A percentile compares a stretch with the other conserved stretches of the same genome.
These are phyloP conservation scores for Marchantia paleacea DNA, from an alignment of 225 moss, liverwort and hornwort genomes.

Conservation along the genomic window DNA sequence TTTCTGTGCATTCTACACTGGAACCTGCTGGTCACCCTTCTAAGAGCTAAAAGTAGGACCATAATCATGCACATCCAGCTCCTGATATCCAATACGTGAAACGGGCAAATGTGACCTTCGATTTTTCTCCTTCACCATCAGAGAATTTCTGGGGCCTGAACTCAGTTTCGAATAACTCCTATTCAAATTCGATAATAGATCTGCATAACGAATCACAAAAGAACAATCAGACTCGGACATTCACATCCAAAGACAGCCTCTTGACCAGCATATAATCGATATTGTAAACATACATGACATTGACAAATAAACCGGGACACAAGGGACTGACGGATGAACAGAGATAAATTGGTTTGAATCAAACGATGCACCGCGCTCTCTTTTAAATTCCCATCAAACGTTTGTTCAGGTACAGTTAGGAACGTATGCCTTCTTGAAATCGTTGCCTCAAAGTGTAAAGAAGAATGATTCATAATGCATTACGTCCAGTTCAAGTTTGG, in stretches of 20 bases:
- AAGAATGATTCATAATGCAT: neutral
- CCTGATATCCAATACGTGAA: neutral
- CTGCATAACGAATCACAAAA: conserved; percentile 2
- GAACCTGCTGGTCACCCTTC: neutral
- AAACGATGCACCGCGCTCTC: neutral
- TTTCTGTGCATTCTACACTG: too few species aligned
- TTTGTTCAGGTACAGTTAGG: neutral
- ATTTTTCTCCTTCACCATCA: conserved; percentile 5
- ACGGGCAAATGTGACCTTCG: conserved; percentile 13
- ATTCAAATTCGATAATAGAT: conserved; percentile 15
- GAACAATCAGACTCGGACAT: neutral
- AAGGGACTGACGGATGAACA: neutral
- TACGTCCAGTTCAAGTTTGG: neutral
- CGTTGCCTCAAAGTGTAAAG: neutral
- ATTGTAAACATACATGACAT: neutral
- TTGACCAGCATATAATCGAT: neutral
- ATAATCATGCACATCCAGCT: conserved; percentile 4
- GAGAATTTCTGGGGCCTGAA: neutral
- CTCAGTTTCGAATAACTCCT: neutral
- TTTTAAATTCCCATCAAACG: neutral
- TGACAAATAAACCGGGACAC: neutral
- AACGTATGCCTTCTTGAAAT: neutral
- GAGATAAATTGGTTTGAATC: too few species aligned
- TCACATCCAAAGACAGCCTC: neutral
- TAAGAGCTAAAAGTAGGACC: conserved; percentile 2